These are phyloP conservation scores for Coemansia sp. DNA, from an alignment of 192 early-diverging fungal species.

Conservation along the genomic window DNA sequence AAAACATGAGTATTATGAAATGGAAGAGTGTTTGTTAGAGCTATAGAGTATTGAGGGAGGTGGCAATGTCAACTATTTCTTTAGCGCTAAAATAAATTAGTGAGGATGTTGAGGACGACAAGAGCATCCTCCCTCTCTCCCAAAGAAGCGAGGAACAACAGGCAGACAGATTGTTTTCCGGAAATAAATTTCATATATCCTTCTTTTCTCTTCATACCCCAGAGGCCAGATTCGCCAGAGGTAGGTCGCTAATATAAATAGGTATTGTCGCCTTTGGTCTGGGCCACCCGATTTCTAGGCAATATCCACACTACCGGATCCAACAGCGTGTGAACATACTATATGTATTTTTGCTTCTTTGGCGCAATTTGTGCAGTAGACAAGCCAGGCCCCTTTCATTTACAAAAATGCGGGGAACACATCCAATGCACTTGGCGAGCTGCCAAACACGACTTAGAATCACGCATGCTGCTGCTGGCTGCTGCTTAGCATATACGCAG, in stretches of 20 bases:
- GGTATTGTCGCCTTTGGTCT: background rate
- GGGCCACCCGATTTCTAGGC: background rate
- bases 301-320: slow-evolving; percentile 3
- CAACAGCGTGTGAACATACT: background rate
- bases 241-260: background rate
- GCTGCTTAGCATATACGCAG: no score
- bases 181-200: background rate
- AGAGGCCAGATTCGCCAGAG: background rate
- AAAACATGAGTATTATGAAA: background rate
- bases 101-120: background rate
- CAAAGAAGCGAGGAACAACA: background rate
- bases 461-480: no score
- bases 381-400: background rate
- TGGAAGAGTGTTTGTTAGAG: no score
- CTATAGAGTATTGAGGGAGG: background rate
- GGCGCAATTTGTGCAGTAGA: background rate
- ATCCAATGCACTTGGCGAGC: no score
- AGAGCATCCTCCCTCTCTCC: background rate
- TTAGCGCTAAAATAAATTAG: background rate
- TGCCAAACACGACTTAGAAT: no score
- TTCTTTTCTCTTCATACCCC: background rate
- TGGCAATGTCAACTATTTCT: background rate
- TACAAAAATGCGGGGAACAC: slow-evolving; percentile 3
- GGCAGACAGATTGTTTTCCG: background rate
- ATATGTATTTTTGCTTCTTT: background rate